Evolutionary conservation across 805 yeast genomes (phyloP).

Genomic region (Candida silvicultrix): DNA sequence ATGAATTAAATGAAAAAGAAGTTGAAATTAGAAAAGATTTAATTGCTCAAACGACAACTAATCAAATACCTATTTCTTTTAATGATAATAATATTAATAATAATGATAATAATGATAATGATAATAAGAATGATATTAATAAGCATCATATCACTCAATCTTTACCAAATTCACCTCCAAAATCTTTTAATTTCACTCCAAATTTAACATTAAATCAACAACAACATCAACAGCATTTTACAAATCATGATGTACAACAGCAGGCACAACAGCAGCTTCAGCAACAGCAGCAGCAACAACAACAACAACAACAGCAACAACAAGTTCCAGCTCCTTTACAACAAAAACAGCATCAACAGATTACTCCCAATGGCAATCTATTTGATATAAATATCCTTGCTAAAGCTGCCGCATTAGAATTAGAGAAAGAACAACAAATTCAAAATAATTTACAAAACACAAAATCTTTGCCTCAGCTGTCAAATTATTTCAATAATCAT

Average conservation of each 20-base stretch:
- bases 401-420: conserved; percentile 23
- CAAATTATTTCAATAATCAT: conserved; percentile 13
- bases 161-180: conserved; percentile 19
- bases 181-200: conserved; percentile 1
- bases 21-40: neutral
- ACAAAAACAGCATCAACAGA: neutral
- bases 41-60: neutral
- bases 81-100: neutral
- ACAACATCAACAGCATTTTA: neutral
- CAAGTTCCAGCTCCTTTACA: neutral
- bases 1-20: conserved; percentile 1
- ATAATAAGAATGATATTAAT: neutral
- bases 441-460: conserved; percentile 13
- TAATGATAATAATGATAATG: neutral
- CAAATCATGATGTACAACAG: neutral
- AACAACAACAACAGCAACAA: conserved; percentile 2
- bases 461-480: conserved; percentile 22
- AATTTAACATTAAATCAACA: neutral
- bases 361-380: conserved; percentile 6
- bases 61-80: neutral
- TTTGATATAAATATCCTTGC: conserved; percentile 24
- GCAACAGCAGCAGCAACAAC: neutral
- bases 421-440: conserved; percentile 22
- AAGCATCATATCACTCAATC: conserved; percentile 1
- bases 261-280: neutral